Evolutionary conservation across 768 basidiomycete species (phyloP).

Genomic region (Boletus speciosus): DNA sequence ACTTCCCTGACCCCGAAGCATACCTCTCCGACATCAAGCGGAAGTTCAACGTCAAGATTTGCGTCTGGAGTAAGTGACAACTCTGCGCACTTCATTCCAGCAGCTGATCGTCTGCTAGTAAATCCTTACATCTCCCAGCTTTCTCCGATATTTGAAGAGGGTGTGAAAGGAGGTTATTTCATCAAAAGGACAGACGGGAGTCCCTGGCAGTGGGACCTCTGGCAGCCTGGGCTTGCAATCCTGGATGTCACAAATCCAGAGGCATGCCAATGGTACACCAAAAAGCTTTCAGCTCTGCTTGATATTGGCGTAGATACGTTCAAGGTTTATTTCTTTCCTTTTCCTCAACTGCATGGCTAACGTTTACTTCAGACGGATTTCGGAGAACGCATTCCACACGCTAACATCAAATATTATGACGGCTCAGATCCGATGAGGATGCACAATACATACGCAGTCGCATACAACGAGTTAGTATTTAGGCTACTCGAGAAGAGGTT

Average conservation of each 20-base stretch:
- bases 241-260: slow-evolving; percentile 63
- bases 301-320: slow-evolving; percentile 47
- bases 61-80: slow-evolving; percentile 57
- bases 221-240: slow-evolving; percentile 62
- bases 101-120: slow-evolving; percentile 37
- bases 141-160: slow-evolving; percentile 68
- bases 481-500: slow-evolving; percentile 52
- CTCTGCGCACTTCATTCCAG: not conserved
- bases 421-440: slow-evolving; percentile 65
- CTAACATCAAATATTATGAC: slow-evolving; percentile 58
- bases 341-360: not conserved
- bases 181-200: slow-evolving; percentile 66
- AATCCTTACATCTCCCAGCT: slow-evolving; percentile 73
- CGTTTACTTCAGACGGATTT: slow-evolving; percentile 57
- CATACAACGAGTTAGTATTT: slow-evolving; percentile 73
- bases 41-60: slow-evolving; percentile 66
- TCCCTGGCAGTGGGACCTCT: slow-evolving; percentile 68
- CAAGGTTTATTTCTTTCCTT: slow-evolving; percentile 39
- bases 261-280: slow-evolving; percentile 46
- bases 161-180: slow-evolving; percentile 62
- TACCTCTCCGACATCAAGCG: slow-evolving; percentile 59
- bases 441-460: slow-evolving; percentile 69
- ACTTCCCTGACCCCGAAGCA: slow-evolving; percentile 68
- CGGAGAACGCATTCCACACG: slow-evolving; percentile 72
- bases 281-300: slow-evolving; percentile 40